Evolutionary conservation across 352 stramenopile species (phyloP), one percentile per base, ranked within the genome.

Genomic region (Globisporangium okanoganense): DNA sequence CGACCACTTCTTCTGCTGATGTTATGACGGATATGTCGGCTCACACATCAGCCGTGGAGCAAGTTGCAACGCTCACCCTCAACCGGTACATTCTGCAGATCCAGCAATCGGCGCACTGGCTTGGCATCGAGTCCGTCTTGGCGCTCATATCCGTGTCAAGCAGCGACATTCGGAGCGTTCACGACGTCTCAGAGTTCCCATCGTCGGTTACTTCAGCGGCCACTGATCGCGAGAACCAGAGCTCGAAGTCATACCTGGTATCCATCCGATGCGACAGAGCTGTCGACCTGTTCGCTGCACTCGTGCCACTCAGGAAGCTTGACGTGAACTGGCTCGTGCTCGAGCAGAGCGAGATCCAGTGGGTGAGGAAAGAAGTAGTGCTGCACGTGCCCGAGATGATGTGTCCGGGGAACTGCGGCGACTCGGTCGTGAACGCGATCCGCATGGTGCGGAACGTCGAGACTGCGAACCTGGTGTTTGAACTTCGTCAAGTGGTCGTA

Each of bases 371-470:
- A 63, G 76, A 92, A 64, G 67, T 92, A 36, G 78, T 88, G 27
- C 54, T 94, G 12, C 63, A 67, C 20, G 76, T 94, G 12, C 65
- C 74, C 27, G 85, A 86, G 22, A 94, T 94, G 79, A 94, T 94
- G 83, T 94, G 85, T 55, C 71, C 79, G 16, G 73, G 70, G 38
- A 92, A 90, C 48, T 94, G 85, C 49, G 85, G 85, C 14, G 73
- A 67, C n/a, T 85, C 83, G 2, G 79, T 94, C 22, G 62, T 94
- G 24, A 85, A 84, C 38, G 77, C 82, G 5, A 57, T 88, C 12
- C 71, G 66, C 0, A 67, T 62, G 44, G 72, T 88, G 16, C 57
- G 71, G 36, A 59, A 73, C 1, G 76, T 93, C 12, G 66, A 87
- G 53, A 74, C 67, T 9, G 78, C 67, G 24, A 75, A 75, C 33